phyloP scores from a whole-genome alignment of 306 rosid species.

The Pterocarpus macrocarpus region DNA sequence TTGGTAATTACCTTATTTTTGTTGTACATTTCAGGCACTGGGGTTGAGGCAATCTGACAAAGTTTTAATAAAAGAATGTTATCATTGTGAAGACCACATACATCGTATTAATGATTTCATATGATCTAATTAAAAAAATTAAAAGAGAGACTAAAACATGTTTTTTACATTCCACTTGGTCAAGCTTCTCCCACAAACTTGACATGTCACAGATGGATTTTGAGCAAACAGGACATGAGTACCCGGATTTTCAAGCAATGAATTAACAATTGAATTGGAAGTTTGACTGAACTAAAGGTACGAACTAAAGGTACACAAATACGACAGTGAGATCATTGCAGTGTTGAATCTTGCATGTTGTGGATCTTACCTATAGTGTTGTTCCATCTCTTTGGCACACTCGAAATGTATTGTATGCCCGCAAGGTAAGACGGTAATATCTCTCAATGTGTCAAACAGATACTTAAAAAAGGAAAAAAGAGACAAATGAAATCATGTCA shows the following conservation, averaged over 20 bases:
- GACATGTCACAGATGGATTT: conserved; percentile 79
- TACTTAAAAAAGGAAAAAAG: conserved; percentile 53
- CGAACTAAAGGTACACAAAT: too few relatives aligned
- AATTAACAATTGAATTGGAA: neutral
- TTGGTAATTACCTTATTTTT: conserved; percentile 58
- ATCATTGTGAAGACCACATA: conserved; percentile 29
- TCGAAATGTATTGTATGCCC: conserved; percentile 90
- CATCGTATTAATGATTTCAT: too few relatives aligned
- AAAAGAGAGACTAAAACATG: neutral
- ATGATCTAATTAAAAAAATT: too few relatives aligned
- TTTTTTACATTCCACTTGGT: conserved; percentile 60
- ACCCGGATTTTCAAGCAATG: conserved; percentile 52
- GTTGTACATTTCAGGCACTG: conserved; percentile 63
- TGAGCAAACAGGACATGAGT: conserved; percentile 79
- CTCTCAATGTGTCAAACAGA: conserved; percentile 72
- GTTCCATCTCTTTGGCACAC: conserved; percentile 78
- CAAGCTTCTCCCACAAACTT: conserved; percentile 67
- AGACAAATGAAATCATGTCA: conserved; percentile 20
- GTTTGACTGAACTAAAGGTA: neutral
- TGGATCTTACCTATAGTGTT: conserved; percentile 65
- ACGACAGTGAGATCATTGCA: neutral
- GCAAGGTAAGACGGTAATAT: conserved; percentile 76
- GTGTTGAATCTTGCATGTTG: neutral
- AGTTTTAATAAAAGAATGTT: conserved; percentile 34
- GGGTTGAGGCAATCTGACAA: conserved; percentile 68